These are phyloP conservation scores for Xylariaceae sp. DNA, from an alignment of 2,329 filamentous ascomycete species.

Conservation along the genomic window DNA sequence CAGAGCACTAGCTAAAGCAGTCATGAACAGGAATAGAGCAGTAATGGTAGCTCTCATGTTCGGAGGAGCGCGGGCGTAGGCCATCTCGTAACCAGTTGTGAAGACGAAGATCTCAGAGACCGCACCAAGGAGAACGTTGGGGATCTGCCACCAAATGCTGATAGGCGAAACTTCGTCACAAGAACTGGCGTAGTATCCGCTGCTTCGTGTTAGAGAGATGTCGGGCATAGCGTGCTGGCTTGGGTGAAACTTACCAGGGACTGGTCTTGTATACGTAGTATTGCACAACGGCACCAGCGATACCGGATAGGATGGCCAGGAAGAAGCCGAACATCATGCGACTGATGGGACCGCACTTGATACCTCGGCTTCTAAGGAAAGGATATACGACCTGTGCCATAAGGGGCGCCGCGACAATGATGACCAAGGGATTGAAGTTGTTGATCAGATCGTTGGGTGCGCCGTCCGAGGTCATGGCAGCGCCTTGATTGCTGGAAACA, in stretches of 20 bases:
- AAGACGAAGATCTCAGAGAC: conserved; percentile 56
- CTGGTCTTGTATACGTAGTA: conserved; percentile 54
- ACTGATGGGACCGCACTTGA: conserved; percentile 55
- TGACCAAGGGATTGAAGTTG: conserved; percentile 56
- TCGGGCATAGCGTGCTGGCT: neutral
- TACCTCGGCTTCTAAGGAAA: conserved; percentile 43
- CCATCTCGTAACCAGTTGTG: conserved; percentile 63
- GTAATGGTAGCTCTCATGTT: conserved; percentile 60
- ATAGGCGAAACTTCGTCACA: conserved; percentile 39
- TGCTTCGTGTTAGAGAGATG: conserved; percentile 6
- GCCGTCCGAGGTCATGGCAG: conserved; percentile 43
- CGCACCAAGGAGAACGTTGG: conserved; percentile 48
- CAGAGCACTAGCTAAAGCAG: conserved; percentile 52
- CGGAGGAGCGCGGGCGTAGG: conserved; percentile 63
- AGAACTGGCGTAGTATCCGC: conserved; percentile 41
- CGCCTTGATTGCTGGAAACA: conserved; percentile 35
- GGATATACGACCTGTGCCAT: conserved; percentile 56
- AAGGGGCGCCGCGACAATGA: conserved; percentile 55
- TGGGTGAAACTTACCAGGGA: conserved; percentile 37
- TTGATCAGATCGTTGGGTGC: conserved; percentile 58
- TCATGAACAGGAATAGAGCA: conserved; percentile 54
- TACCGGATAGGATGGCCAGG: conserved; percentile 44
- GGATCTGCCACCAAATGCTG: conserved; percentile 50
- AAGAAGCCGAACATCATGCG: conserved; percentile 57
- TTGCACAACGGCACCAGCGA: conserved; percentile 54